These are phyloP conservation scores for Alternaria tenuissima DNA, from an alignment of 2,329 filamentous ascomycete species.

Conservation along the genomic window DNA sequence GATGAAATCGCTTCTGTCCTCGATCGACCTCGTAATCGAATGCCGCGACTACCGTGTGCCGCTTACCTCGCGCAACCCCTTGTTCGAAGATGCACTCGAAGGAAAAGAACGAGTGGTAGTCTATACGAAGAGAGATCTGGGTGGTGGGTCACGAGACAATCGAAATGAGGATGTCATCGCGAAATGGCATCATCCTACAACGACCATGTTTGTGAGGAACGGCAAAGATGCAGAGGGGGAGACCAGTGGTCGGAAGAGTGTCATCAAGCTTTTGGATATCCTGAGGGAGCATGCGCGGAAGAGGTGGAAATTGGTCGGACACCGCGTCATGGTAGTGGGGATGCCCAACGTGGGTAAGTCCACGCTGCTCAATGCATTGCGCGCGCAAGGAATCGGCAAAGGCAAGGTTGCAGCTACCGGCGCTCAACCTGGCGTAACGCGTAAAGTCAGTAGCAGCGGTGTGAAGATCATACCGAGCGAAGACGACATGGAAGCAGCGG, in stretches of 20 bases:
- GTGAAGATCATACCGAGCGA: slow-evolving; percentile 76
- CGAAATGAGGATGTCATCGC: slow-evolving; percentile 61
- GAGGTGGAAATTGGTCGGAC: slow-evolving; percentile 74
- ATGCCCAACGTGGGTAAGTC: slow-evolving; percentile 99
- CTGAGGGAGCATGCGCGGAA: slow-evolving; percentile 61
- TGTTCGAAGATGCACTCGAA: slow-evolving; percentile 81
- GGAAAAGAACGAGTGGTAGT: slow-evolving; percentile 80
- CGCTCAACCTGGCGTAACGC: slow-evolving; percentile 86
- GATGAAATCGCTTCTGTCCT: slow-evolving; percentile 82
- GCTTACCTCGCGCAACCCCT: slow-evolving; percentile 85
- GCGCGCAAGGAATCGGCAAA: slow-evolving; percentile 70
- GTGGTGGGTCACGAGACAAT: slow-evolving; percentile 35
- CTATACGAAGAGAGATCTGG: slow-evolving; percentile 83
- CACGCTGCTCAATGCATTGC: slow-evolving; percentile 87
- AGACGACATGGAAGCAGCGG: slow-evolving; percentile 51
- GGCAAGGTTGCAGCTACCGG: slow-evolving; percentile 83
- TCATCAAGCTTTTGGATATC: slow-evolving; percentile 56
- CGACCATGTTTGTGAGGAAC: slow-evolving; percentile 62
- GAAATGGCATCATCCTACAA: slow-evolving; percentile 62
- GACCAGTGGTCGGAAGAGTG: slow-evolving; percentile 28
- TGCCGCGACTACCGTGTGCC: slow-evolving; percentile 94
- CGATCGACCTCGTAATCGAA: slow-evolving; percentile 89
- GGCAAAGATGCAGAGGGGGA: slow-evolving; percentile 39
- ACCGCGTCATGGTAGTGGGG: slow-evolving; percentile 86
- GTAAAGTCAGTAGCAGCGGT: slow-evolving; percentile 76